These are phyloP conservation scores for Salinomyces thailandicus DNA, from an alignment of 2,329 filamentous ascomycete genomes.

Conservation along the genomic window DNA sequence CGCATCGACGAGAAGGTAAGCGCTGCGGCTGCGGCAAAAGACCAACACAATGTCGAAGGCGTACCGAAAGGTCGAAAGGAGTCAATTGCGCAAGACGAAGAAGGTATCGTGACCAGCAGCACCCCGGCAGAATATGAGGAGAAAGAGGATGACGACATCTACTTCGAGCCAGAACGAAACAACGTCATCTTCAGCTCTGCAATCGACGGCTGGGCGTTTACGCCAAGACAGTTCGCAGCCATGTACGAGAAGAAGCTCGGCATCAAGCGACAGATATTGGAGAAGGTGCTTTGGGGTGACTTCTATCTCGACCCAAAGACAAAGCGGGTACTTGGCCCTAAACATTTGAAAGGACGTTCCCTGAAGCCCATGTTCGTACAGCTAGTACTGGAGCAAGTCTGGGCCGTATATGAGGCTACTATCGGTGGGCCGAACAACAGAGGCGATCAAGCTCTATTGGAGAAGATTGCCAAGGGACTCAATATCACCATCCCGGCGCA, in stretches of 20 bases:
- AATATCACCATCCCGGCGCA: slow-evolving; percentile 77
- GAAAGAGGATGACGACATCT: slow-evolving; percentile 89
- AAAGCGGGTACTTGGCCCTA: slow-evolving; percentile 79
- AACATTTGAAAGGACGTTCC: slow-evolving; percentile 83
- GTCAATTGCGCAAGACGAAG: slow-evolving; percentile 44
- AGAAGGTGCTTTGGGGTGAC: slow-evolving; percentile 94
- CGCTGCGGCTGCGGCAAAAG: slow-evolving; percentile 43
- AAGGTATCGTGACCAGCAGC: slow-evolving; percentile 38
- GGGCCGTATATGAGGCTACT: slow-evolving; percentile 90
- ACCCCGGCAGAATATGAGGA: slow-evolving; percentile 64
- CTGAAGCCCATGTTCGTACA: slow-evolving; percentile 98
- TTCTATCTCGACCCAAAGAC: slow-evolving; percentile 96
- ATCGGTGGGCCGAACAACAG: slow-evolving; percentile 71
- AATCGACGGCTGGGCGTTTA: slow-evolving; percentile 98
- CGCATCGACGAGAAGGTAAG: slow-evolving; percentile 77
- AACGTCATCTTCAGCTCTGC: slow-evolving; percentile 99
- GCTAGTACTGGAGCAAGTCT: slow-evolving; percentile 86
- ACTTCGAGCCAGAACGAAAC: slow-evolving; percentile 95
- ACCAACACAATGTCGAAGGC: slow-evolving; percentile 20
- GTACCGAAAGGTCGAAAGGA: slow-evolving; percentile 32
- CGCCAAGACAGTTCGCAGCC: slow-evolving; percentile 81
- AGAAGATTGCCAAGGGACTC: slow-evolving; percentile 91
- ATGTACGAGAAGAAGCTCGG: slow-evolving; percentile 96
- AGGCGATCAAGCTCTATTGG: slow-evolving; percentile 69
- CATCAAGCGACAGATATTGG: slow-evolving; percentile 75